Conservation (phyloP, 2,329 filamentous ascomycete species). For the Dactylellina cionopaga region DNA sequence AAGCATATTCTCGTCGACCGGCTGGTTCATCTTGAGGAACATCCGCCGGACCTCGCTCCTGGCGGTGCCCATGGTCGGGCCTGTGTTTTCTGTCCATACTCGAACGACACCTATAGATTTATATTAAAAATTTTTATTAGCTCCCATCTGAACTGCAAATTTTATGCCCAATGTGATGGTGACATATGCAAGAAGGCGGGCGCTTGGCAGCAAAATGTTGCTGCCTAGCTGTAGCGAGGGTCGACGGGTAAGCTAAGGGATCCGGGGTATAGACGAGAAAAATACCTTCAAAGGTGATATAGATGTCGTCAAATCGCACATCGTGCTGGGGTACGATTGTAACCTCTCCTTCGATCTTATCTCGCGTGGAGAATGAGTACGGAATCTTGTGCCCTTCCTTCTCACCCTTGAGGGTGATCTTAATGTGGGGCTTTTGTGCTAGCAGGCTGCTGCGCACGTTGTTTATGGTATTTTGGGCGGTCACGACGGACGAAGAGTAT, state of each 20-base stretch:
- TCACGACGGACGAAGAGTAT: conserved; percentile 34
- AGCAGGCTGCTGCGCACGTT: conserved; percentile 26
- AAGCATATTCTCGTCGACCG: conserved; percentile 66
- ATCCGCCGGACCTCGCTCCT: conserved; percentile 50
- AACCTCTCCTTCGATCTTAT: conserved; percentile 68
- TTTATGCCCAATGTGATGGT: conserved; percentile 12
- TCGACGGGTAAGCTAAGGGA: conserved; percentile 44
- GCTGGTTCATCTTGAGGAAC: conserved; percentile 72
- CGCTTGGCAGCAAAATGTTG: conserved; percentile 19
- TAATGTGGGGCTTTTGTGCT: conserved; percentile 49
- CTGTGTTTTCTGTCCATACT: conserved; percentile 56
- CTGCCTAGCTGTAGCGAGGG: conserved; percentile 52
- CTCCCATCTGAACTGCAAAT: conserved; percentile 7
- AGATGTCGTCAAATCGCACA: conserved; percentile 68
- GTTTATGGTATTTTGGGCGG: conserved; percentile 33
- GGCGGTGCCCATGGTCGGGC: conserved; percentile 52
- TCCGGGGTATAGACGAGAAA: conserved; percentile 47
- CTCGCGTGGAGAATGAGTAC: conserved; percentile 65
- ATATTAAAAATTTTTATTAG: conserved; percentile 6
- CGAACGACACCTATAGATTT: conserved; percentile 53
- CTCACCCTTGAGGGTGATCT: conserved; percentile 55
- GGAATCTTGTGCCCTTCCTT: conserved; percentile 30
- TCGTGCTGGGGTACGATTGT: conserved; percentile 66
- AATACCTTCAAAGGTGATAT: conserved; percentile 69
- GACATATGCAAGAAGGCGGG: conserved; percentile 1